Conservation (phyloP, 768 basidiomycete species). For the Xanthoconium purpureum region DNA sequence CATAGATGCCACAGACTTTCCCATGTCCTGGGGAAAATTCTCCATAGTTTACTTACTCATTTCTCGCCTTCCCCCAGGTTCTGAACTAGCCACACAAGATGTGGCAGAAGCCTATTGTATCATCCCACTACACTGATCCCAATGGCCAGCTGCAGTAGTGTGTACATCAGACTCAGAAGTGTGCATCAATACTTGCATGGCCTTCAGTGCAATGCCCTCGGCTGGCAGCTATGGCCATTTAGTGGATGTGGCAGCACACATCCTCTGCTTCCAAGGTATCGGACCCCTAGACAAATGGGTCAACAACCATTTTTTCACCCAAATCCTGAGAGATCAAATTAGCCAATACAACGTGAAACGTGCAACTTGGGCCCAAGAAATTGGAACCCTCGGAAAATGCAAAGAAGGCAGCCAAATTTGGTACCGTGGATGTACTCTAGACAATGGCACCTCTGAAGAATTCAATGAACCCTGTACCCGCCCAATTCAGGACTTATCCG, state of each 20-base stretch:
- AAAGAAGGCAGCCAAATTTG: no score
- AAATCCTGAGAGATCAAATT: not conserved
- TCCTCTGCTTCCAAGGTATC: not conserved
- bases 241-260: not conserved
- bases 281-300: slow-evolving; percentile 10
- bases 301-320: slow-evolving; percentile 7
- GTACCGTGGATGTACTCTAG: not conserved
- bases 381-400: no score
- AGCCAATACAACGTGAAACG: not conserved
- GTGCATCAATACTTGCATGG: not conserved
- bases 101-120: not conserved
- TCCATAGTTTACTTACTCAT: not conserved
- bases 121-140: not conserved
- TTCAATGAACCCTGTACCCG: not conserved
- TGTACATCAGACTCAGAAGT: not conserved
- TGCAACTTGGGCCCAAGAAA: not conserved
- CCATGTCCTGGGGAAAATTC: not conserved
- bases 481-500: not conserved
- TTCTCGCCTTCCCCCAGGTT: no score
- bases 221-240: not conserved
- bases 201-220: not conserved
- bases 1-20: not conserved
- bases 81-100: not conserved
- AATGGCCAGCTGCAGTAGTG: not conserved
- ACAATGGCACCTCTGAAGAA: not conserved